Evolutionary conservation across 208 protist species (phyloP).

Genomic region (Wallacemonas rigidus): DNA sequence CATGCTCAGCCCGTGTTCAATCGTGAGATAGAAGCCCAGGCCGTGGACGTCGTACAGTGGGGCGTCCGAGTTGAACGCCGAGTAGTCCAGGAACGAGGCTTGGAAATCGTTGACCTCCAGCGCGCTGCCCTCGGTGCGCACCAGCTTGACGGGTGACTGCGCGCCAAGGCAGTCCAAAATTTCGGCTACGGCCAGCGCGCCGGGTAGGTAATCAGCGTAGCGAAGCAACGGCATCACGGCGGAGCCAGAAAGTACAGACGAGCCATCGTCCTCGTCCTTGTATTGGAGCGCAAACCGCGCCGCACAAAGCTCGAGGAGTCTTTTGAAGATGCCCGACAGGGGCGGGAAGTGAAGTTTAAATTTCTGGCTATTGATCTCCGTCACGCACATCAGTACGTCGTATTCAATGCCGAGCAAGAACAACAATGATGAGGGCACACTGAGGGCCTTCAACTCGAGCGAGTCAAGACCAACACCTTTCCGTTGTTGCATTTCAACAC

Average conservation of each 20-base stretch:
- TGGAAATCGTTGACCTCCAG: constrained; percentile 43
- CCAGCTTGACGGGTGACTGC: constrained; percentile 21
- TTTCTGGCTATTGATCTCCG: constrained; percentile 42
- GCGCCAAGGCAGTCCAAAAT: constrained; percentile 64
- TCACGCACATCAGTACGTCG: constrained; percentile 73
- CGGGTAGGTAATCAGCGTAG: constrained; percentile 85
- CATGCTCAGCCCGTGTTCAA: constrained; percentile 74
- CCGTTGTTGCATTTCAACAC: constrained; percentile 14
- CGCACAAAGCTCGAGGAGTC: constrained; percentile 72
- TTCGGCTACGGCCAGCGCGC: constrained; percentile 70
- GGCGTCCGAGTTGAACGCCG: constrained; percentile 61
- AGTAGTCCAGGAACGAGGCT: constrained; percentile 80
- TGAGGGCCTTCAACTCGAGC: constrained; percentile 82
- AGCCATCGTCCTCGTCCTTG: constrained; percentile 41
- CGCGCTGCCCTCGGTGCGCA: background rate
- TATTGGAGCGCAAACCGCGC: constrained; percentile 60
- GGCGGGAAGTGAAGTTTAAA: constrained; percentile 73
- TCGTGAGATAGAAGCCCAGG: constrained; percentile 72
- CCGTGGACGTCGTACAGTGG: constrained; percentile 70
- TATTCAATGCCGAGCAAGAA: constrained; percentile 83
- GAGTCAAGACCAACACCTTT: constrained; percentile 50
- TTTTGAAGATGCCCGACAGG: constrained; percentile 64
- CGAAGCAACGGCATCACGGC: constrained; percentile 74
- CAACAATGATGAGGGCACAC: constrained; percentile 64
- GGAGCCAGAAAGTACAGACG: constrained; percentile 55